Evolutionary conservation across 805 yeast genomes (phyloP), one percentile per base, ranked within the genome.

Genomic region (Pichia deserticola): DNA sequence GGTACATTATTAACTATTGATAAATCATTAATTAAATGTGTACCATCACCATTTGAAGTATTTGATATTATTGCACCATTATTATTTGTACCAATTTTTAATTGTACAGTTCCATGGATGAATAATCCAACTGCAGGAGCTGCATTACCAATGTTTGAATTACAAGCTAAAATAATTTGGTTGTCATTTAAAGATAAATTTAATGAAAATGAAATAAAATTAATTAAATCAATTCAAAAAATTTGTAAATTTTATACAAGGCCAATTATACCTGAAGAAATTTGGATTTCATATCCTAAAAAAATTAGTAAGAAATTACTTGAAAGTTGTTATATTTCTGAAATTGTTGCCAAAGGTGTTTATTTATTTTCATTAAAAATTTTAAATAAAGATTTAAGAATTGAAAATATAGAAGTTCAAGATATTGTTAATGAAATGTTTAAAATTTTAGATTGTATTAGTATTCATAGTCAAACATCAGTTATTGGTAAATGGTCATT

Each of bases 21-120:
- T 12, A 60, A 54, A 37, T 47, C 57, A 5, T 64, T 63, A 25
- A 47, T 62, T 42, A 49, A 54, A 15, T 60, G 61, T 1, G 47
- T 74, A 13, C 74, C 77, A 1, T 68, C 72, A 7, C 79, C 79
- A 7, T 74, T 68, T 56, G 61, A 59, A 5, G 62, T 73, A 32
- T 75, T 67, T 48, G 57, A 57, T 33, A 63, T 60, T 8, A 55
- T 62, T 43, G 56, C 61, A 44, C 62, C 61, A 20, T 54, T 60
- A 27, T 52, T 73, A 32, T 62, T 59, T 20, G 56, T 59, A 1
- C 75, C 74, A 12, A 49, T 74, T 5, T 70, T 64, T 52, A 59
- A 64, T 13, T 52, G 59, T 39, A 57, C 62, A 1, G 58, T 57
- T 9, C 64, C 63, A 35, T 71, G 74, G 74, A 66, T 70, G 69